Conservation (phyloP, 192 early-diverging fungal species). For the Backusella luteola region DNA sequence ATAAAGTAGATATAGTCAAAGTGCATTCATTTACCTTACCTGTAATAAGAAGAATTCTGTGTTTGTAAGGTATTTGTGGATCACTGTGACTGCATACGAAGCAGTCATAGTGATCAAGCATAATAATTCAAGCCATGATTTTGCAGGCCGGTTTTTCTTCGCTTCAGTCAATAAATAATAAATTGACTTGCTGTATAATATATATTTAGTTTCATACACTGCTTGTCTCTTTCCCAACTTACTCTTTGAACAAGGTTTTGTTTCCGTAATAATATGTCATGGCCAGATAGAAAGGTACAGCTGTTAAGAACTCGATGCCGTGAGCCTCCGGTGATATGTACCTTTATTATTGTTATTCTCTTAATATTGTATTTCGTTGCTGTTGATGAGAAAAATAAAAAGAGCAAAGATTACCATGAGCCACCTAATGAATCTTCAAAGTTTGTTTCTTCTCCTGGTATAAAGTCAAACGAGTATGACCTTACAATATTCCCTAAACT, state of each 20-base stretch:
- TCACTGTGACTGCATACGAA: slow-evolving; percentile 36
- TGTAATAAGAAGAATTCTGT: slow-evolving; percentile 44
- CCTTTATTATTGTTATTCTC: slow-evolving; percentile 24
- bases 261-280: slow-evolving; percentile 39
- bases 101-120: slow-evolving; percentile 28
- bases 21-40: slow-evolving; percentile 15
- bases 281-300: slow-evolving; percentile 33
- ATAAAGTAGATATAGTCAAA: background rate
- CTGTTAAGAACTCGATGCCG: slow-evolving; percentile 43
- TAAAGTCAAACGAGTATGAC: slow-evolving; percentile 10
- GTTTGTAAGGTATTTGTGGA: slow-evolving; percentile 40
- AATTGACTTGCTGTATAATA: background rate
- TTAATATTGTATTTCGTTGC: background rate
- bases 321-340: slow-evolving; percentile 52
- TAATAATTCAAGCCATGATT: slow-evolving; percentile 10
- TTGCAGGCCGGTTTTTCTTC: background rate
- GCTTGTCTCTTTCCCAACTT: background rate
- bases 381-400: background rate
- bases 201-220: background rate
- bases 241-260: slow-evolving; percentile 17
- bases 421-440: slow-evolving; percentile 21
- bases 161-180: background rate
- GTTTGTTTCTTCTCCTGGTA: slow-evolving; percentile 15
- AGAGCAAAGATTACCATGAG: slow-evolving; percentile 11
- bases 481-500: slow-evolving; percentile 1